Evolutionary conservation across 2,329 filamentous ascomycete species (phyloP).

Genomic region (Chalaropsis ovoidea): DNA sequence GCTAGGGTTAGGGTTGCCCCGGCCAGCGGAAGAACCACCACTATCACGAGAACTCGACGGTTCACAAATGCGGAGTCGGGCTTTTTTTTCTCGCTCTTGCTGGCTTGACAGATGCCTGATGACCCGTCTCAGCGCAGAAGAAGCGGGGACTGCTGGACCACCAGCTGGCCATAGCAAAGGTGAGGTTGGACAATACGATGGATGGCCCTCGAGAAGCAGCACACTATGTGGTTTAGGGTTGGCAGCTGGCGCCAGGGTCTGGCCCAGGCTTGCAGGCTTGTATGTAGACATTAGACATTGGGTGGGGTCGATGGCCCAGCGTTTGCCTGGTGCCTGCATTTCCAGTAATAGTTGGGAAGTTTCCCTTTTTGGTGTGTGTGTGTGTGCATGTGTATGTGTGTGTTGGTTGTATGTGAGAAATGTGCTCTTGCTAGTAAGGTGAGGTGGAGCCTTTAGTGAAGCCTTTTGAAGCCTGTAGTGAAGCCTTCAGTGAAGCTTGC

Average conservation of each 20-base stretch:
- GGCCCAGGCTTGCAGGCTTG: background rate
- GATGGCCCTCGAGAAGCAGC: background rate
- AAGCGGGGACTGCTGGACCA: background rate
- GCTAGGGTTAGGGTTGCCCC: background rate
- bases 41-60: background rate
- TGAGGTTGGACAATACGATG: background rate
- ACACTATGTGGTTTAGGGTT: background rate
- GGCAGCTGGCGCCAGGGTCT: background rate
- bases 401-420: too few species aligned
- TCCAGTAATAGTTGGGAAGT: background rate
- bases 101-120: conserved; percentile 1
- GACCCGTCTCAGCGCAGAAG: background rate
- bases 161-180: background rate
- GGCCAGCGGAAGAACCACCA: too few species aligned
- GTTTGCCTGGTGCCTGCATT: background rate
- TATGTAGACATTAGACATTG: background rate
- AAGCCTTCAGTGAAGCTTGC: background rate
- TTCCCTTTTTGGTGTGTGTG: background rate
- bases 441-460: too few species aligned
- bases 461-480: background rate
- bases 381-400: too few species aligned
- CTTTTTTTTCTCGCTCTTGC: background rate
- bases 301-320: background rate
- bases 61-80: background rate
- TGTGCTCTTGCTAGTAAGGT: too few species aligned